Evolutionary conservation across 306 rosid species (phyloP).

Genomic region (Cucurbita ficifolia): DNA sequence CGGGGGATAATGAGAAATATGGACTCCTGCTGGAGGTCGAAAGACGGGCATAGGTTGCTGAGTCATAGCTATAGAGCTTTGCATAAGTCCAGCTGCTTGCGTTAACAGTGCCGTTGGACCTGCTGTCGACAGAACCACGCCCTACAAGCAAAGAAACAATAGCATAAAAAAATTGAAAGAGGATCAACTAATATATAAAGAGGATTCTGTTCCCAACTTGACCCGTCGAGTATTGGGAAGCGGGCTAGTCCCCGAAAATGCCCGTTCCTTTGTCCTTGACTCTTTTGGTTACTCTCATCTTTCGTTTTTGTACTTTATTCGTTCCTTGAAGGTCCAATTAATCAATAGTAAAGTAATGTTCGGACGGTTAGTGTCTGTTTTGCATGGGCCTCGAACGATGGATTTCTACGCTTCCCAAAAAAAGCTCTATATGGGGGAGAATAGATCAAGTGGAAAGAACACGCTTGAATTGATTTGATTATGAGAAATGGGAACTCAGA

Average conservation of each 20-base stretch:
- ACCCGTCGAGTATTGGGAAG: too few relatives aligned
- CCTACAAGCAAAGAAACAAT: constrained; percentile 35
- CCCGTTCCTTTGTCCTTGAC: too few relatives aligned
- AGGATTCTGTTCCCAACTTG: too few relatives aligned
- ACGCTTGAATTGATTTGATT: neutral
- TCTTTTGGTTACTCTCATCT: too few relatives aligned
- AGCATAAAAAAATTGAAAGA: neutral
- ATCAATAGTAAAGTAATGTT: too few relatives aligned
- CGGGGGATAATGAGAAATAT: constrained; percentile 73
- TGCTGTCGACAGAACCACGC: constrained; percentile 58
- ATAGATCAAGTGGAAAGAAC: neutral
- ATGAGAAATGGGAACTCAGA: neutral
- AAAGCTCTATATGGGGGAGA: neutral
- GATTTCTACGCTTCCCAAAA: too few relatives aligned
- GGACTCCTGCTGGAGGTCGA: constrained; percentile 72
- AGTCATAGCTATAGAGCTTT: constrained; percentile 67
- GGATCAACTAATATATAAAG: neutral
- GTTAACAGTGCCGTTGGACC: constrained; percentile 62
- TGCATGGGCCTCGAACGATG: too few relatives aligned
- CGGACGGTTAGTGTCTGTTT: too few relatives aligned
- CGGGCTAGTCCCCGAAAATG: too few relatives aligned
- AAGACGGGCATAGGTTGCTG: constrained; percentile 86
- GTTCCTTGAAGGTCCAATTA: too few relatives aligned
- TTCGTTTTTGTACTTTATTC: too few relatives aligned
- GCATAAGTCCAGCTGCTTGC: constrained; percentile 87